A percentile compares a stretch with the other conserved stretches of the same genome.
phyloP scores from a whole-genome alignment of 345 rosid genomes.

The Bruguiera sexangula region DNA sequence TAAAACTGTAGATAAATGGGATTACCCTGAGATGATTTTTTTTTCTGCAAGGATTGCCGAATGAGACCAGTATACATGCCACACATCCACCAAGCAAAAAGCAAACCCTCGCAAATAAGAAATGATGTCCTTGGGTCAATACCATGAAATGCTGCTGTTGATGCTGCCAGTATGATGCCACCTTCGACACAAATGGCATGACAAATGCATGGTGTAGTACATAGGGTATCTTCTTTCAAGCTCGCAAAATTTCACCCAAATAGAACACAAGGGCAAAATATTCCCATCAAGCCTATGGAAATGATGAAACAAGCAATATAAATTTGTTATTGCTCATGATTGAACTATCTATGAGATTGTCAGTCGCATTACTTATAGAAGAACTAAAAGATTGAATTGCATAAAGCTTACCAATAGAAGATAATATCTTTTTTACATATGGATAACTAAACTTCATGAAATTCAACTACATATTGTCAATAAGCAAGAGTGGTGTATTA shows the following conservation, averaged over 20 bases:
- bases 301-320: not conserved
- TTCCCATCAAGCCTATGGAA: conserved; percentile 69
- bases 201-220: conserved; percentile 79
- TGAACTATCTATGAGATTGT: too few relatives aligned
- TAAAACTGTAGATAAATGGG: not conserved
- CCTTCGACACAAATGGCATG: conserved; percentile 86
- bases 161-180: conserved; percentile 62
- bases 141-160: conserved; percentile 64
- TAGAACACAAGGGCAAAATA: conserved; percentile 86
- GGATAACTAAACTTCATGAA: not conserved
- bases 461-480: not conserved
- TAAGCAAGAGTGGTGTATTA: too few relatives aligned
- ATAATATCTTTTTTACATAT: not conserved
- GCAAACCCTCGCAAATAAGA: conserved; percentile 75
- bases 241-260: conserved; percentile 81
- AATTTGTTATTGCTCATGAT: not conserved
- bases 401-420: not conserved
- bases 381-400: too few relatives aligned
- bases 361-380: too few relatives aligned
- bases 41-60: conserved; percentile 74
- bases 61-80: conserved; percentile 88
- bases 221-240: conserved; percentile 66
- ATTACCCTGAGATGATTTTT: conserved; percentile 88
- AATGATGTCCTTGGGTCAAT: conserved; percentile 72
- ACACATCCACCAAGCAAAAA: conserved; percentile 98